These are phyloP conservation scores for Oemleria cerasiformis DNA, from an alignment of 306 rosid species.

Conservation along the genomic window DNA sequence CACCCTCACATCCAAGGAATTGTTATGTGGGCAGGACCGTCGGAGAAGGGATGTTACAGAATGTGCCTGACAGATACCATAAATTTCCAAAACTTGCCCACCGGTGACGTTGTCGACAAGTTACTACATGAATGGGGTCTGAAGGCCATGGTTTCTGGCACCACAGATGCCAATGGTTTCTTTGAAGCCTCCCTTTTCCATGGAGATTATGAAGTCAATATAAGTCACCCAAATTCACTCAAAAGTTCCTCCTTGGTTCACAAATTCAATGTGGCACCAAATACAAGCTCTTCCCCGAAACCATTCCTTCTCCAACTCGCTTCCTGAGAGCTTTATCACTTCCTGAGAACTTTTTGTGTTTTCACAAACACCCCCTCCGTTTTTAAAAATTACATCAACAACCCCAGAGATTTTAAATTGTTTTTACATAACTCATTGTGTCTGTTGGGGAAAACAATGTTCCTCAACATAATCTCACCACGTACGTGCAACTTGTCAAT, in stretches of 20 bases:
- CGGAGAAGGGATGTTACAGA: slow-evolving; percentile 45
- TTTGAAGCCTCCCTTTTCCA: slow-evolving; percentile 40
- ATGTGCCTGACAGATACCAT: slow-evolving; percentile 55
- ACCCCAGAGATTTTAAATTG: no score
- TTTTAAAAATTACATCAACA: no score
- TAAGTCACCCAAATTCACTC: slow-evolving; percentile 23
- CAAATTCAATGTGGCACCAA: slow-evolving; percentile 17
- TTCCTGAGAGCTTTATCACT: no score
- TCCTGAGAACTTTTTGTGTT: no score
- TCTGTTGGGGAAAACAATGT: no score
- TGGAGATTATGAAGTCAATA: slow-evolving; percentile 42
- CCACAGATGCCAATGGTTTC: slow-evolving; percentile 30
- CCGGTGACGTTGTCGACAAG: slow-evolving; percentile 70
- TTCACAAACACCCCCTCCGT: no score
- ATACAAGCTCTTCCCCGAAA: background rate
- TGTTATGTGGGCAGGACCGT: slow-evolving; percentile 55
- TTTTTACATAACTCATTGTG: no score
- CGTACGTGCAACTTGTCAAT: no score
- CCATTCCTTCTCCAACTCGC: slow-evolving; percentile 29
- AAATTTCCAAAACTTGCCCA: slow-evolving; percentile 58
- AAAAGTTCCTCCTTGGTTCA: slow-evolving; percentile 20
- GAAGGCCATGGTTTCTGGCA: slow-evolving; percentile 7
- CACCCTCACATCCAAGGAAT: slow-evolving; percentile 67
- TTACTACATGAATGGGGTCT: slow-evolving; percentile 54
- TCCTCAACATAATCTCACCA: no score